Evolutionary conservation across 1,139 yeast genomes (phyloP).

Genomic region (Pichia sp.): DNA sequence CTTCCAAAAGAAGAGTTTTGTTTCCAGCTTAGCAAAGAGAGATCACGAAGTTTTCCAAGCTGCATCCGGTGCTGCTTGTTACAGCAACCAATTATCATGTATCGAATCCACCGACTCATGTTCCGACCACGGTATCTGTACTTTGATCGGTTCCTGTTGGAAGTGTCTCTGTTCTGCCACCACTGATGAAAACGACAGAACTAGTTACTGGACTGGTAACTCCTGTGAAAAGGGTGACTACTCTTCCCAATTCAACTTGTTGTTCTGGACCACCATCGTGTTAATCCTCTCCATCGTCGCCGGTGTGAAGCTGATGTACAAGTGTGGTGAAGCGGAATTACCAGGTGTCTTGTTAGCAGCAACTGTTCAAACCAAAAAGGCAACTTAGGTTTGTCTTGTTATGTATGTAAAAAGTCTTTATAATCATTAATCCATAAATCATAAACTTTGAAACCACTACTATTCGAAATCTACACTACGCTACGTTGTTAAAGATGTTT

Average conservation of each 20-base stretch:
- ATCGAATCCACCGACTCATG: conserved; percentile 53
- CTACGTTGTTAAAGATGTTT: conserved; percentile 34
- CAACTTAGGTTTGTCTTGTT: conserved; percentile 15
- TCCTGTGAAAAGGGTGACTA: conserved; percentile 68
- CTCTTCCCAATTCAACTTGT: conserved; percentile 60
- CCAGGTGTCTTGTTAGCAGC: conserved; percentile 71
- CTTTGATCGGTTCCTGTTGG: conserved; percentile 46
- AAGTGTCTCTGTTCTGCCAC: conserved; percentile 59
- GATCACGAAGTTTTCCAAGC: background rate
- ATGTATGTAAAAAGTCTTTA: too few relatives aligned
- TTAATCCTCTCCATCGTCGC: conserved; percentile 46
- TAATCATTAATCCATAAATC: too few relatives aligned
- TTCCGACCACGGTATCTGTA: conserved; percentile 62
- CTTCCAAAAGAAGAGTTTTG: conserved; percentile 1
- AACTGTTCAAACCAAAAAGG: conserved; percentile 42
- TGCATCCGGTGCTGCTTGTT: conserved; percentile 32
- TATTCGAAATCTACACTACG: background rate
- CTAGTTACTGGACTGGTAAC: conserved; percentile 66
- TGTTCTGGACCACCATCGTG: conserved; percentile 62
- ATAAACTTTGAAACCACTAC: too few relatives aligned
- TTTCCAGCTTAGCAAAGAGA: conserved; percentile 3
- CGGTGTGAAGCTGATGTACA: conserved; percentile 53
- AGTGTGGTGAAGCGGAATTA: conserved; percentile 57
- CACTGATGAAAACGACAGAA: conserved; percentile 37
- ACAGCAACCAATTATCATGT: conserved; percentile 51